Conservation (phyloP, 108 stramenopile species). For the Nitzschia putrida region DNA sequence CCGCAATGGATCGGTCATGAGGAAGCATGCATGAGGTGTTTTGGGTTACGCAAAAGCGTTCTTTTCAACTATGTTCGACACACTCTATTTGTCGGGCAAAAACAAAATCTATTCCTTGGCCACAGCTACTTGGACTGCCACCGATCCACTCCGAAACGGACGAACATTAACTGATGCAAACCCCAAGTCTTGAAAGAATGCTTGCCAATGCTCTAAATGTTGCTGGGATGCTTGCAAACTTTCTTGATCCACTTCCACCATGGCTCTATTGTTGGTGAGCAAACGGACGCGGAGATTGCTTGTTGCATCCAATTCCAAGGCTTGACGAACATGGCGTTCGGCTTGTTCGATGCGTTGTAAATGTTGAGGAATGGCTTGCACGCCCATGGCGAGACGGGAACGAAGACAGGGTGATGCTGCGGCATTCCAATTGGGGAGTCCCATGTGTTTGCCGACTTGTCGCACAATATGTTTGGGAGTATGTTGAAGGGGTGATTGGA, state of each 20-base stretch:
- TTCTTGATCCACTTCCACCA: conserved; percentile 70
- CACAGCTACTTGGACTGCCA: conserved; percentile 6
- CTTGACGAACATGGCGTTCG: conserved; percentile 58
- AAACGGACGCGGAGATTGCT: conserved; percentile 70
- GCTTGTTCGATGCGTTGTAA: conserved; percentile 71
- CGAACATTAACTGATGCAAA: conserved; percentile 50
- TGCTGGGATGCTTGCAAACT: conserved; percentile 4
- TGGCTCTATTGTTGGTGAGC: conserved; percentile 57
- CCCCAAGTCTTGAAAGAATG: conserved; percentile 32
- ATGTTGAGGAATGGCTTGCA: conserved; percentile 71
- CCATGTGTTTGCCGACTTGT: conserved; percentile 62
- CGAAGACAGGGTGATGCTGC: conserved; percentile 93
- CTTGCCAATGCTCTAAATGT: conserved; percentile 21
- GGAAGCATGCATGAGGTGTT: too few species aligned
- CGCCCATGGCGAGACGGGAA: conserved; percentile 89
- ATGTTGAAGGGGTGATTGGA: conserved; percentile 73
- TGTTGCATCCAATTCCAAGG: conserved; percentile 46
- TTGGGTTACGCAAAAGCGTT: too few species aligned
- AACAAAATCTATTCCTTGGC: too few species aligned
- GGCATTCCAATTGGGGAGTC: conserved; percentile 87
- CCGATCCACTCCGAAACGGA: conserved; percentile 56
- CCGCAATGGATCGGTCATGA: too few species aligned
- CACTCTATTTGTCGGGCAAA: too few species aligned
- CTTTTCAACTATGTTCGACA: too few species aligned
- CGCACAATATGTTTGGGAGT: conserved; percentile 82